Base-by-base conservation (phyloP, 1,284 basidiomycete genomes). In the Stereum hirsutum region DNA sequence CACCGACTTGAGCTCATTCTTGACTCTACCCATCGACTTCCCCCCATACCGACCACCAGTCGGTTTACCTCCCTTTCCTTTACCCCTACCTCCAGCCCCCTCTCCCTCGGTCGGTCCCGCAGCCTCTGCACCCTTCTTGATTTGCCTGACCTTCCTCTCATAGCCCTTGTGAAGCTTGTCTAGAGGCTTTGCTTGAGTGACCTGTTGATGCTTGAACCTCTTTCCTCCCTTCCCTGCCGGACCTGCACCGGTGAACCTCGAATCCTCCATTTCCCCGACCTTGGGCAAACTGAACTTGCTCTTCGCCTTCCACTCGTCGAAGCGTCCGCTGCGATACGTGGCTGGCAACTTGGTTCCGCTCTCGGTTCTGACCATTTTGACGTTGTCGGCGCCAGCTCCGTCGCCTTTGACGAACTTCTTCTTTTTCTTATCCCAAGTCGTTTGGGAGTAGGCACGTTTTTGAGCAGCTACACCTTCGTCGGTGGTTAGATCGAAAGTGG, bases 361-460 rank as follows among this genome's bases (percentile, higher is more conserved):
- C 62, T 99, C 96, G 2, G 92, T 93, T 50, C 79, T 82, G 52
- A 99, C 88, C 53, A 99, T 73, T 63, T 97, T 98, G 54, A 95
- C 75, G 61, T 98, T 98, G 61, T 98, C 93, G 4, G 89, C 79
- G 4, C 94, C 93, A 25, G 70, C 72, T 8, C 89, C 88, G 32
- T 82, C 81, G 6, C 90, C 92, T 53, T 86, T 79, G 32, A 96
- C 71, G 53, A 98, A 98, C 56, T 89, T 92, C 62, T 97, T 97
- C 66, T 92, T 95, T 68, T 95, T 97, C 54, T 89, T 86, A 63
- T 98, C 94, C 96, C 96, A 99, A 6, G 31, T 46, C 47, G 72
- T 72, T 49, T 70, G 70, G n/a, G n/a, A n/a, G 36, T 82, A 77
- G 37, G 76, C 81, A 45, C 83, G 81, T 46, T 81, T 78, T 46